phyloP scores from a whole-genome alignment of 192 early-diverging fungal species.

The Coemansia erecta region DNA sequence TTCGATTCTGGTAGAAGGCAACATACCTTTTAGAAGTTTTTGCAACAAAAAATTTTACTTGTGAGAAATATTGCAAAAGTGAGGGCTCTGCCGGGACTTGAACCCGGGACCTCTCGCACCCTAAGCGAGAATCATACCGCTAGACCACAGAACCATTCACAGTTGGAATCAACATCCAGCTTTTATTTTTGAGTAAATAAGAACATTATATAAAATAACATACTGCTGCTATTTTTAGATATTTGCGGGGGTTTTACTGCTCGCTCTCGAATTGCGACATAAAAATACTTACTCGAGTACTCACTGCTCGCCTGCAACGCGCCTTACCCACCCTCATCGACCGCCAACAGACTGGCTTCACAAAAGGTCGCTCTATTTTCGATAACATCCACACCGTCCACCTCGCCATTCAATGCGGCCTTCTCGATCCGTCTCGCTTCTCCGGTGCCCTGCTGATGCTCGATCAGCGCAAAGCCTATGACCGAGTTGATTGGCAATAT shows the following conservation, averaged over 20 bases:
- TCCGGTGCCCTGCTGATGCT: conserved; percentile 3
- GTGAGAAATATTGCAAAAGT: not conserved
- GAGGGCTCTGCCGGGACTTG: conserved; percentile 56
- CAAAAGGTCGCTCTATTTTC: not conserved
- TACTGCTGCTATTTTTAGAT: too few relatives aligned
- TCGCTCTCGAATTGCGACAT: conserved; percentile 13
- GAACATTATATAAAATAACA: too few relatives aligned
- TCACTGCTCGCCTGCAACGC: not conserved
- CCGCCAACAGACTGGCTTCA: not conserved
- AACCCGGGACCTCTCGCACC: conserved; percentile 60
- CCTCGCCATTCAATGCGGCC: not conserved
- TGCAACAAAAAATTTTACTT: too few relatives aligned
- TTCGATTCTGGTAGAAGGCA: conserved; percentile 21
- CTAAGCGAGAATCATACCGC: conserved; percentile 59
- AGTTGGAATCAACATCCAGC: too few relatives aligned
- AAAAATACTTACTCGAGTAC: conserved; percentile 3
- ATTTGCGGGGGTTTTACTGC: too few relatives aligned
- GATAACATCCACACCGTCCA: not conserved
- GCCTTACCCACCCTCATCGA: not conserved
- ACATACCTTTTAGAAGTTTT: too few relatives aligned
- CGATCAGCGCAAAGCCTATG: conserved; percentile 12
- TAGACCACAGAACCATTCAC: conserved; percentile 42
- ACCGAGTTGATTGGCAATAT: conserved; percentile 13
- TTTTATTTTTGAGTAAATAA: too few relatives aligned
- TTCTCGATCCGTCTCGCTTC: not conserved